Evolutionary conservation across 1,284 basidiomycete genomes (phyloP).

Genomic region (Papiliotrema nemorosa): DNA sequence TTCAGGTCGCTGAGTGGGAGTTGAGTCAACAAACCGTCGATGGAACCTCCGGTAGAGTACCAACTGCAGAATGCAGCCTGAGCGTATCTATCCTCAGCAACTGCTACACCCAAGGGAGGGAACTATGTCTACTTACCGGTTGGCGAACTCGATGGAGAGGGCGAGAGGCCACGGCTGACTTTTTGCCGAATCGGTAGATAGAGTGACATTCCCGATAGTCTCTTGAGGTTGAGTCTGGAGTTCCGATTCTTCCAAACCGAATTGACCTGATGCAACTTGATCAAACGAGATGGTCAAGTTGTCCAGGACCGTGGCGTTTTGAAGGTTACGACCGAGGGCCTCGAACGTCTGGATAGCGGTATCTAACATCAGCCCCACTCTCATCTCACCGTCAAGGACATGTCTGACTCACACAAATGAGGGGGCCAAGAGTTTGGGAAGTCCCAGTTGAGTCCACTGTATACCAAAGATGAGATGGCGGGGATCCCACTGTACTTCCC

Average conservation of each 20-base stretch:
- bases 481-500: conserved; percentile 81
- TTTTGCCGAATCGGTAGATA: conserved; percentile 39
- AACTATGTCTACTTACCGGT: conserved; percentile 17
- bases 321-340: conserved; percentile 36
- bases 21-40: conserved; percentile 63
- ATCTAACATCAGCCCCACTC: conserved; percentile 5
- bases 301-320: conserved; percentile 26
- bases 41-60: conserved; percentile 73
- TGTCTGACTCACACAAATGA: not conserved
- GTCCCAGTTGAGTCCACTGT: conserved; percentile 56
- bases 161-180: conserved; percentile 51
- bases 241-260: conserved; percentile 62
- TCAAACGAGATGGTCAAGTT: conserved; percentile 56
- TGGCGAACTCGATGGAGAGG: conserved; percentile 59
- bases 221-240: conserved; percentile 65
- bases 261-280: conserved; percentile 69
- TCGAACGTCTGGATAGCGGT: conserved; percentile 74
- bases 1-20: conserved; percentile 70
- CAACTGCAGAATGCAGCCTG: conserved; percentile 82
- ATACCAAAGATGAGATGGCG: conserved; percentile 61
- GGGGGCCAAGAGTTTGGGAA: conserved; percentile 35
- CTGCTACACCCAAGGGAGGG: not conserved
- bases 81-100: conserved; percentile 66
- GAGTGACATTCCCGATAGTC: conserved; percentile 54
- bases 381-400: not conserved